These are phyloP conservation scores for Oxyria digyna DNA, from an alignment of 148 eudicot species.

Conservation along the genomic window DNA sequence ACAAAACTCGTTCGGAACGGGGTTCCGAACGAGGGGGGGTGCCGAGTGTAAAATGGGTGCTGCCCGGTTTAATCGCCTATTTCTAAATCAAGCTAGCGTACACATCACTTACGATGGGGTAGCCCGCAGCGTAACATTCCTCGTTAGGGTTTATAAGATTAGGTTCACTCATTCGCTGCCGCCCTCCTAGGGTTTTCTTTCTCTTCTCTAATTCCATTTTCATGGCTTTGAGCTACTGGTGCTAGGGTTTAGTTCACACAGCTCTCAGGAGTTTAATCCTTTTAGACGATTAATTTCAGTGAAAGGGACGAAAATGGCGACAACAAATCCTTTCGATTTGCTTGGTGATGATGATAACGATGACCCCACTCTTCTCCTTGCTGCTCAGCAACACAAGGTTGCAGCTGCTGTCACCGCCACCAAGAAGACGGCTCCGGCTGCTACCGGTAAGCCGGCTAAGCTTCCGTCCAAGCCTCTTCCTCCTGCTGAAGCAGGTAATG, in stretches of 20 bases:
- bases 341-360: constrained; percentile 51
- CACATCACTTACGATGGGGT: constrained; percentile 12
- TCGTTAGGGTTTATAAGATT: constrained; percentile 30
- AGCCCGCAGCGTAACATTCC: constrained; percentile 9
- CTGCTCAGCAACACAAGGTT: constrained; percentile 17
- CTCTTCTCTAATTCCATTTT: background rate
- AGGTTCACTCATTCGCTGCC: constrained; percentile 11
- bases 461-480: constrained; percentile 47
- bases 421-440: constrained; percentile 14
- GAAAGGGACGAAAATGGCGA: constrained; percentile 30
- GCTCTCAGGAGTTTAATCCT: background rate
- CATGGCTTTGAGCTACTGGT: constrained; percentile 1
- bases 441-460: constrained; percentile 26
- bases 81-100: background rate
- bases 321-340: constrained; percentile 45
- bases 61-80: too few species aligned
- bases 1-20: too few species aligned
- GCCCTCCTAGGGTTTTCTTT: constrained; percentile 28
- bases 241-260: background rate
- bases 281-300: background rate
- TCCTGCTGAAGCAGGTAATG: constrained; percentile 42
- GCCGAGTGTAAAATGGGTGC: too few species aligned
- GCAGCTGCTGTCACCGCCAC: constrained; percentile 12
- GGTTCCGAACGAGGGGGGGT: too few species aligned
- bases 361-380: constrained; percentile 28